phyloP scores from a whole-genome alignment of 768 basidiomycete genomes.

The Boletellus sp. region DNA sequence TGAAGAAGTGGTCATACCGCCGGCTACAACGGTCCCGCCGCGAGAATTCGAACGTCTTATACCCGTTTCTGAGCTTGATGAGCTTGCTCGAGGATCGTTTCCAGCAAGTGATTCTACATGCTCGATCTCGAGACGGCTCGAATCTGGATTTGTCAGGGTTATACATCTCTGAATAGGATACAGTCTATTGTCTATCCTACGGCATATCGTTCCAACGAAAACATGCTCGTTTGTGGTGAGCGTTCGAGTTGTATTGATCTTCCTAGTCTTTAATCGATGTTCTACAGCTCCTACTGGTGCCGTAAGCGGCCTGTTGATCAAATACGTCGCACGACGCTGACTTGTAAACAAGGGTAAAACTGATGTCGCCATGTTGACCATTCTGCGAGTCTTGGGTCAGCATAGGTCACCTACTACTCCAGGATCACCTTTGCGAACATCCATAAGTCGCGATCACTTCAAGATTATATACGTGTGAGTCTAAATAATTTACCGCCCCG shows the following conservation, averaged over 20 bases:
- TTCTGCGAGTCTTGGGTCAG: constrained; percentile 83
- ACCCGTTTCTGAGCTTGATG: constrained; percentile 67
- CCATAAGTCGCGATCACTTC: constrained; percentile 70
- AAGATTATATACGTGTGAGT: constrained; percentile 96
- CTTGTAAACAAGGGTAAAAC: constrained; percentile 81
- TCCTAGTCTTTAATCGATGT: neutral
- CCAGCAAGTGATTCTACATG: constrained; percentile 47
- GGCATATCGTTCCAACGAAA: constrained; percentile 94
- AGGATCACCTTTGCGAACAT: constrained; percentile 36
- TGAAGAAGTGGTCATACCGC: constrained; percentile 89
- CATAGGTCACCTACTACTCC: constrained; percentile 41
- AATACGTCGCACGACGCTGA: constrained; percentile 2
- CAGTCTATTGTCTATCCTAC: constrained; percentile 94
- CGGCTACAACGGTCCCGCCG: constrained; percentile 73
- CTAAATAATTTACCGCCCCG: neutral
- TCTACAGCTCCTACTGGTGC: constrained; percentile 91
- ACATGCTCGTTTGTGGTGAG: constrained; percentile 68
- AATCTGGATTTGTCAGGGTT: constrained; percentile 52
- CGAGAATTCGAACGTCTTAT: constrained; percentile 68
- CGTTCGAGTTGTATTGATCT: neutral
- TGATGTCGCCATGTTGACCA: constrained; percentile 91
- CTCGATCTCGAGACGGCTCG: neutral
- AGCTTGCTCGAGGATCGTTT: constrained; percentile 78
- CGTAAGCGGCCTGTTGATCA: constrained; percentile 45
- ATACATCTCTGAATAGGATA: constrained; percentile 83